A percentile compares a stretch with the other conserved stretches of the same genome.
Evolutionary conservation across 257 asterid species (phyloP).

Genomic region (Gentiana macrophylla): DNA sequence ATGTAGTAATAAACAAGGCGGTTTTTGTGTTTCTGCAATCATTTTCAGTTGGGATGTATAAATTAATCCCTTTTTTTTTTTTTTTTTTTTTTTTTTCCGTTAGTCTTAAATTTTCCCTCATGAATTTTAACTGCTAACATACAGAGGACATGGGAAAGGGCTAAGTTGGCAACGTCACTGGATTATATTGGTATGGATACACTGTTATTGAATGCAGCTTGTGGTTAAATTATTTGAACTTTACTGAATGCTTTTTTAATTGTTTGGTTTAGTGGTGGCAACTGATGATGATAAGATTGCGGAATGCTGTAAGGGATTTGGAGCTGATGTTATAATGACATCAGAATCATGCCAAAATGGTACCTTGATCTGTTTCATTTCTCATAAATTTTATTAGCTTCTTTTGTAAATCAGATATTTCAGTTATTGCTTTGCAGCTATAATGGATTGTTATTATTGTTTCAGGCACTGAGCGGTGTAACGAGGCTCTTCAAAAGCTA

Average conservation of each 20-base stretch:
- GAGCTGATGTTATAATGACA: slow-evolving; percentile 89
- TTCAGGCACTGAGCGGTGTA: slow-evolving; percentile 80
- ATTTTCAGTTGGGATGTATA: too few species aligned
- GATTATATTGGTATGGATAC: slow-evolving; percentile 57
- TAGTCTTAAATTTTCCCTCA: slow-evolving; percentile 2
- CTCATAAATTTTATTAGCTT: neutral
- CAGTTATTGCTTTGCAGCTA: neutral
- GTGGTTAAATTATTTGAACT: neutral
- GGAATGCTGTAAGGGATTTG: slow-evolving; percentile 81
- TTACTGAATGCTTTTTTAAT: slow-evolving; percentile 6
- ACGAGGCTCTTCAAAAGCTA: slow-evolving; percentile 69
- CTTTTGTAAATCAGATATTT: neutral
- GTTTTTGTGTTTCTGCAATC: too few species aligned
- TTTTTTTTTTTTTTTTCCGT: too few species aligned
- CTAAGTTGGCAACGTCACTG: slow-evolving; percentile 59
- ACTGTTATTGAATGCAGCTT: neutral
- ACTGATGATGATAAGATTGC: slow-evolving; percentile 89
- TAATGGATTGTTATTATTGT: slow-evolving; percentile 6
- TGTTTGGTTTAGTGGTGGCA: slow-evolving; percentile 58
- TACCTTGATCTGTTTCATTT: slow-evolving; percentile 7
- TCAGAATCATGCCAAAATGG: slow-evolving; percentile 86
- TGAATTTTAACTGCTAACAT: slow-evolving; percentile 1
- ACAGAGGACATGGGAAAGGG: slow-evolving; percentile 97
- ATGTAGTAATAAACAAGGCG: too few species aligned
- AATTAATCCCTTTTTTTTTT: too few species aligned